phyloP scores from a whole-genome alignment of 441 rosid genomes.

The Hypseocharis bilobata region DNA sequence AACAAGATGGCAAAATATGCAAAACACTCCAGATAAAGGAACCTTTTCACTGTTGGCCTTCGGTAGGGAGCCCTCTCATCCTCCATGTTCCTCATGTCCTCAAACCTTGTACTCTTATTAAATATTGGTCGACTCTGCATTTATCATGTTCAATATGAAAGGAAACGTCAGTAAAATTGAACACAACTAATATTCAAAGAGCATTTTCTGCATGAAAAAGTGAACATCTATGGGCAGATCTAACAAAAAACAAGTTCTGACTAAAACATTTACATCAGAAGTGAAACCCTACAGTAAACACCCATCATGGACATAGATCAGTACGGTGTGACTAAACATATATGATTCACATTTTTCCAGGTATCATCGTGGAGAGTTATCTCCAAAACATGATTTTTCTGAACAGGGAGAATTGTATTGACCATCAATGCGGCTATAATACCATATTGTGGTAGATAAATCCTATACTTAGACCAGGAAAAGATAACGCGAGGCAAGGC shows the following conservation, averaged over 20 bases:
- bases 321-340: neutral
- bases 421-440: neutral
- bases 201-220: neutral
- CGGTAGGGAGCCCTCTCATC: constrained; percentile 67
- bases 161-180: neutral
- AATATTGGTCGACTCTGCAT: constrained; percentile 93
- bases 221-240: neutral
- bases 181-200: neutral
- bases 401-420: neutral
- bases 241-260: neutral
- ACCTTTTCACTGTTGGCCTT: constrained; percentile 73
- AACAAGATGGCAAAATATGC: constrained; percentile 6
- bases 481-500: neutral
- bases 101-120: constrained; percentile 93
- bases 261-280: neutral
- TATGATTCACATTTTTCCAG: neutral
- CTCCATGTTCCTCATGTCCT: constrained; percentile 71
- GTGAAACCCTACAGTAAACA: neutral
- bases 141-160: constrained; percentile 5
- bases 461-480: neutral
- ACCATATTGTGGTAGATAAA: neutral
- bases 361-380: neutral
- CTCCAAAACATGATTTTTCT: neutral
- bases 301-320: neutral
- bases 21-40: constrained; percentile 5